Evolutionary conservation across 495 filamentous ascomycete species (phyloP).

Genomic region (Copromyces sp.): DNA sequence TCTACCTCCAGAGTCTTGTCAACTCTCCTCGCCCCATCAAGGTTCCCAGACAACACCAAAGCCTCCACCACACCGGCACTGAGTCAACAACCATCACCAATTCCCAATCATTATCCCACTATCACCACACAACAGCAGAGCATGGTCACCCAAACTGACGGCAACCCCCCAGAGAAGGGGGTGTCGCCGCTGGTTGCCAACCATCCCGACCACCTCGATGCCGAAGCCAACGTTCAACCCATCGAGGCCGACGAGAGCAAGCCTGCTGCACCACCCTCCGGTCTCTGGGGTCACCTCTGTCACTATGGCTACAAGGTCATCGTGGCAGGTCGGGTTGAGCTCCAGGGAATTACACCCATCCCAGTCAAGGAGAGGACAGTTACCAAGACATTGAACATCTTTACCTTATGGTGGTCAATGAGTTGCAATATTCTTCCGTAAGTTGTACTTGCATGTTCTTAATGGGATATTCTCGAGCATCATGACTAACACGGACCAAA

Average conservation of each 20-base stretch:
- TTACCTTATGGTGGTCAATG: conserved; percentile 37
- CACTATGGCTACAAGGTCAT: background rate
- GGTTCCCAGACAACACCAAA: background rate
- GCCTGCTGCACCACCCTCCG: background rate
- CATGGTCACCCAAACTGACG: background rate
- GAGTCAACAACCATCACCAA: background rate
- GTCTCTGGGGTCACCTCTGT: background rate
- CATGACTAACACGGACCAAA: conserved; percentile 11
- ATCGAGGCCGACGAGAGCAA: background rate
- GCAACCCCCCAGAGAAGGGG: background rate
- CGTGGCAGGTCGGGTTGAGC: conserved; percentile 26
- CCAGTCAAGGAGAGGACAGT: conserved; percentile 41
- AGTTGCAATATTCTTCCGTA: conserved; percentile 34
- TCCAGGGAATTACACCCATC: conserved; percentile 41
- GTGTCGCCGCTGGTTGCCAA: background rate
- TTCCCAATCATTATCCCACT: background rate
- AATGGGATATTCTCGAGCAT: background rate
- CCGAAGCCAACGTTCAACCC: background rate
- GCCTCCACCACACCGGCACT: background rate
- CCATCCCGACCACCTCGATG: background rate
- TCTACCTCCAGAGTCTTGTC: background rate
- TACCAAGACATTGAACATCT: conserved; percentile 36
- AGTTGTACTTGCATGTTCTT: conserved; percentile 5
- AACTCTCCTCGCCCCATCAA: background rate
- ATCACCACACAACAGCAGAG: background rate